Evolutionary conservation across 148 eudicot species (phyloP).

Genomic region (Linanthus parryae): DNA sequence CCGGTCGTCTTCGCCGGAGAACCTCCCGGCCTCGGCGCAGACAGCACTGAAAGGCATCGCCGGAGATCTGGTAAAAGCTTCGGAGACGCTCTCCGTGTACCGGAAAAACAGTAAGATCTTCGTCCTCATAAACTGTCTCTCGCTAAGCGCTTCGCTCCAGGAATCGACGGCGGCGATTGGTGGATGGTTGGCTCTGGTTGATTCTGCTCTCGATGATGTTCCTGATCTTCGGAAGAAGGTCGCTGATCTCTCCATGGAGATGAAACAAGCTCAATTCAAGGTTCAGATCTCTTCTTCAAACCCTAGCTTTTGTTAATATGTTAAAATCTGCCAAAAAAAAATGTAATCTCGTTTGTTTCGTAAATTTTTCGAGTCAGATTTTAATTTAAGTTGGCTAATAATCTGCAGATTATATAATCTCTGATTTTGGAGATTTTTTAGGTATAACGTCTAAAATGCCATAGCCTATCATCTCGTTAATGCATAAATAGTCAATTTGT

Average conservation of each 20-base stretch:
- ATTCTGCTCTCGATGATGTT: conserved; percentile 20
- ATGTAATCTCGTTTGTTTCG: no score
- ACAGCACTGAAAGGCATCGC: conserved; percentile 50
- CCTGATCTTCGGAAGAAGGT: conserved; percentile 48
- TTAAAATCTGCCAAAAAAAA: no score
- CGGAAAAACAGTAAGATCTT: conserved; percentile 45
- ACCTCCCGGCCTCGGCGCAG: conserved; percentile 28
- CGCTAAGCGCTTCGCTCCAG: conserved; percentile 31
- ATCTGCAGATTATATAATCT: no score
- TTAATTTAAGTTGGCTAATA: no score
- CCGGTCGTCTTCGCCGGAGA: conserved; percentile 20
- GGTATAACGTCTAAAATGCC: no score
- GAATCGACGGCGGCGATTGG: conserved; percentile 48
- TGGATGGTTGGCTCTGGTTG: conserved; percentile 64
- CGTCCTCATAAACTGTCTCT: conserved; percentile 43
- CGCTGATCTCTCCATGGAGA: conserved; percentile 49
- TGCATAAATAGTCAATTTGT: no score
- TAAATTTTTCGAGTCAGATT: no score
- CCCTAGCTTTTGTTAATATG: no score
- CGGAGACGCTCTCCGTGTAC: conserved; percentile 33
- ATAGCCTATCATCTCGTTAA: no score
- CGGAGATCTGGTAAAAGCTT: conserved; percentile 33
- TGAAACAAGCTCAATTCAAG: conserved; percentile 53
- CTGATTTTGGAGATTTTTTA: no score
- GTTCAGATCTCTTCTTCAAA: conserved; percentile 15